Evolutionary conservation across 2,329 filamentous ascomycete genomes (phyloP), one percentile per base, ranked within the genome.

Genomic region (Penicillium occitanis): DNA sequence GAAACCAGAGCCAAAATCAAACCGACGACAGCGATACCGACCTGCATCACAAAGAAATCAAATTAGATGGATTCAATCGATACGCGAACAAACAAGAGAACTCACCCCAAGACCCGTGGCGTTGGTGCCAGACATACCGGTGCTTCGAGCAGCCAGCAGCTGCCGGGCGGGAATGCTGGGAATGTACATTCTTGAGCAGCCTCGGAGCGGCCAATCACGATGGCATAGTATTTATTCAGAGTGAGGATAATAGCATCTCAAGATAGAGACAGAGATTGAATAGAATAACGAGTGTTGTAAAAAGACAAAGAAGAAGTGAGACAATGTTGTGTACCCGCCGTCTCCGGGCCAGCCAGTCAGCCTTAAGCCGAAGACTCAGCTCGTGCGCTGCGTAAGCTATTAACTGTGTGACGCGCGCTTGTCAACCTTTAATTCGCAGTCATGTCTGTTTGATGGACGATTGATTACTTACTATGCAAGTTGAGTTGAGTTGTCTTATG

Each of bases 21-120:
- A 59, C 79, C 74, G 58, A 78, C 70, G 42, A 80, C 71, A 53
- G 68, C 68, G 30, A 75, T 69, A 40, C 69, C 72, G 68, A 68
- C 69, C 75, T 77, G n/a, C 25, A 5, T 17, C 22, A 44, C 8
- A 25, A 4, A 19, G 3, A 19, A n/a, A 59, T 25, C 3, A 42
- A 5, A 33, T 28, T 46, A 60, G 37, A 44, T n/a, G 6, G 7
- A 30, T 5, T 19, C 7, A 30, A 22, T 42, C n/a, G 3, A 7
- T 13, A 57, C 2, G 10, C 22, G 17, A 28, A 42, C 5, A 61
- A n/a, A 48, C 4, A 46, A 33, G 3, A 58, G 6, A 61, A 53
- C 65, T 60, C 61, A 66, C 65, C 61, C 60, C 40, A 33, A 66
- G 42, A 46, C 65, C 61, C 53, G 44, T 19, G 40, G 61, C 46